Percentiles rank a stretch among this genome's conserved stretches.
Conservation (phyloP, 768 basidiomycete genomes). For the Pleurotus eryngii region DNA sequence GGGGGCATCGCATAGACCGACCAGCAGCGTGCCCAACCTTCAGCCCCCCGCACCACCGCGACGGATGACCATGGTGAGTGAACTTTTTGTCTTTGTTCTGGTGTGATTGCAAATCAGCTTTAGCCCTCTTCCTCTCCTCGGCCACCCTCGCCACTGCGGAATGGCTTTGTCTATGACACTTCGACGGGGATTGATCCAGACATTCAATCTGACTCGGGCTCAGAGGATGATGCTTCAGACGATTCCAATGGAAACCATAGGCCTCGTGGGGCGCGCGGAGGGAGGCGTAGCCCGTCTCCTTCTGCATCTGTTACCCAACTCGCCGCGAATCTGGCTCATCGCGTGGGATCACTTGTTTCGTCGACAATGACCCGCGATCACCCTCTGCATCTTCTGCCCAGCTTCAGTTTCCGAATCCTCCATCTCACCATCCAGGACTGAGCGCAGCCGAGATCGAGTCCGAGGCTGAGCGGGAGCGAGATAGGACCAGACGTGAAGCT, state of each 20-base stretch:
- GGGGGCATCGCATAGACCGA: neutral
- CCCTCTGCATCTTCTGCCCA: slow-evolving; percentile 14
- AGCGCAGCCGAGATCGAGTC: slow-evolving; percentile 77
- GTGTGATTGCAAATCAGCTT: too few species aligned
- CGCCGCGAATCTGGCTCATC: slow-evolving; percentile 71
- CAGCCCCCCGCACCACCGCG: slow-evolving; percentile 1
- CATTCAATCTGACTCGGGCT: slow-evolving; percentile 3
- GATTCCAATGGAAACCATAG: slow-evolving; percentile 39
- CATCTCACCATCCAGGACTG: slow-evolving; percentile 26
- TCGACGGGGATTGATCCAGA: slow-evolving; percentile 47
- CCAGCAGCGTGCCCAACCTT: slow-evolving; percentile 1
- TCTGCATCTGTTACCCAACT: slow-evolving; percentile 73
- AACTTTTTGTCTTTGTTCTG: too few species aligned
- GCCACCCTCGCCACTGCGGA: slow-evolving; percentile 72
- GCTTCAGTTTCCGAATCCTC: slow-evolving; percentile 27
- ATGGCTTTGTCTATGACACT: slow-evolving; percentile 55
- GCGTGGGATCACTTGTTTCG: slow-evolving; percentile 65
- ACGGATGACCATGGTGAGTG: slow-evolving; percentile 4
- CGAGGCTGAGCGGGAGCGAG: slow-evolving; percentile 74
- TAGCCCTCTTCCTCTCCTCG: slow-evolving; percentile 21
- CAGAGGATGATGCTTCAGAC: slow-evolving; percentile 25
- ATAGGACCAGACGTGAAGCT: slow-evolving; percentile 71
- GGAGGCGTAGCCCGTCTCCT: slow-evolving; percentile 43
- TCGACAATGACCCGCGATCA: slow-evolving; percentile 43
- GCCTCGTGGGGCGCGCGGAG: slow-evolving; percentile 32